Conservation (phyloP, 2,329 filamentous ascomycete genomes). For the Aspergillus sp. region DNA sequence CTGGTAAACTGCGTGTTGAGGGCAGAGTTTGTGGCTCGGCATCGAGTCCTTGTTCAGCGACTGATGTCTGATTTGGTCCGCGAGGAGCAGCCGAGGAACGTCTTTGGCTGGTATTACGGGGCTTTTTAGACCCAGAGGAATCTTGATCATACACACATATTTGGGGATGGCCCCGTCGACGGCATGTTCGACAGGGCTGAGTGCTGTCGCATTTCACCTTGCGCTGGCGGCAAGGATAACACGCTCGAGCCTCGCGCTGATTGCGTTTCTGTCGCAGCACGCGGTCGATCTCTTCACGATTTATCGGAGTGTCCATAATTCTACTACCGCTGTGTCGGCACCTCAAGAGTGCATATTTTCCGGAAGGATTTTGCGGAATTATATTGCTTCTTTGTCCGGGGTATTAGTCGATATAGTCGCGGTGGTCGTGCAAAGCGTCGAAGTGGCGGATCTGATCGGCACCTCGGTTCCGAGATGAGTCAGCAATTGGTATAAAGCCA, state of each 20-base stretch:
- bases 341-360: background rate
- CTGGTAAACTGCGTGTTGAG: background rate
- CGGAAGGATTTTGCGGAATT: too few species aligned
- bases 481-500: background rate
- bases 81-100: background rate
- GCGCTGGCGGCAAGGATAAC: constrained; percentile 39
- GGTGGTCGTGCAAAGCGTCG: background rate
- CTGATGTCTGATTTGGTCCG: background rate
- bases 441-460: background rate
- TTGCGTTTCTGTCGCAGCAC: constrained; percentile 31
- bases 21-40: background rate
- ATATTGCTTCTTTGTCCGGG: background rate
- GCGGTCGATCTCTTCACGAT: constrained; percentile 32
- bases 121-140: background rate
- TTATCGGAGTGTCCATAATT: constrained; percentile 11
- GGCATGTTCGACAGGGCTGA: constrained; percentile 33
- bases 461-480: background rate
- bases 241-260: constrained; percentile 34
- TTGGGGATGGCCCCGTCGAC: constrained; percentile 29
- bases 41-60: background rate
- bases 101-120: background rate
- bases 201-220: constrained; percentile 39
- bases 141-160: constrained; percentile 30
- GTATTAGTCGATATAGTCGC: background rate
- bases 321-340: background rate